phyloP scores from a whole-genome alignment of 148 eudicot species.

The Arbutus unedo region DNA sequence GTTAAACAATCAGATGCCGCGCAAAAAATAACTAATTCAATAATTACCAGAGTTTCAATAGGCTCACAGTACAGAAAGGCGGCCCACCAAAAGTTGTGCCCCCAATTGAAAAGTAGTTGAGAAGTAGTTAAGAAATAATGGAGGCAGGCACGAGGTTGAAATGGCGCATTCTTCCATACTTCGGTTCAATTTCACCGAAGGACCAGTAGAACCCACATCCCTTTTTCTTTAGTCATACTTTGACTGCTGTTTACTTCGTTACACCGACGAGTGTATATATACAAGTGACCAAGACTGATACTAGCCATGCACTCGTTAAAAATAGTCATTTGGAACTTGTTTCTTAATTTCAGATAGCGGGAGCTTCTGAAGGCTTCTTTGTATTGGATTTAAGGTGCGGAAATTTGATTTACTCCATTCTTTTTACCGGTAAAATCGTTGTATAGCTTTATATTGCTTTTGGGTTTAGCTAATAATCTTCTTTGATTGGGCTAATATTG shows the following conservation, averaged over 20 bases:
- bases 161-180: conserved; percentile 1
- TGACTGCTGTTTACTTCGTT: background rate
- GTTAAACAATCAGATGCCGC: too few species aligned
- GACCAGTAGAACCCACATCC: background rate
- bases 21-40: too few species aligned
- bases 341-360: conserved; percentile 4
- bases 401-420: background rate
- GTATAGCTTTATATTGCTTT: background rate
- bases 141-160: background rate
- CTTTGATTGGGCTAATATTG: background rate
- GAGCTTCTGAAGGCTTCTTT: background rate
- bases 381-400: conserved; percentile 4
- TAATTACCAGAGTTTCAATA: too few species aligned
- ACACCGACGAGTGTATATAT: background rate
- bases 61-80: too few species aligned
- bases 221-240: background rate
- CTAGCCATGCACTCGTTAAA: background rate
- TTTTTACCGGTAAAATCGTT: background rate
- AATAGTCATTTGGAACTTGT: conserved; percentile 8
- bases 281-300: background rate
- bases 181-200: conserved; percentile 5
- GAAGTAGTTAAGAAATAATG: too few species aligned
- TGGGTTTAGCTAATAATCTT: background rate
- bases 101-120: too few species aligned
- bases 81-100: too few species aligned